These are phyloP conservation scores for Hyaloperonospora brassicae DNA, from an alignment of 352 stramenopile species.

Conservation along the genomic window DNA sequence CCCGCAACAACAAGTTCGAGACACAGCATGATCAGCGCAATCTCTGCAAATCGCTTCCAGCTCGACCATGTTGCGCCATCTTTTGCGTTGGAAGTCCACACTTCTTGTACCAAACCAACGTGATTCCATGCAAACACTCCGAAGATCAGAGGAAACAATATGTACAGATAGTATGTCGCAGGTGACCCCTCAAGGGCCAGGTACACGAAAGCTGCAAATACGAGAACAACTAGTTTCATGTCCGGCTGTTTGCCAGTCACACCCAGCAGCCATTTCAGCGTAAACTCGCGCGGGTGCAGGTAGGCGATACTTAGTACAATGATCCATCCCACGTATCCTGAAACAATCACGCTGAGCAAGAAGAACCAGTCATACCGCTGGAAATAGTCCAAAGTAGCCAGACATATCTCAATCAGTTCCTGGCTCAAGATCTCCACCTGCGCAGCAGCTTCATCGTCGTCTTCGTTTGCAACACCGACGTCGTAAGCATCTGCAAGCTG, in stretches of 20 bases:
- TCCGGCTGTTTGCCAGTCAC: conserved; percentile 21
- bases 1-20: conserved; percentile 65
- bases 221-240: conserved; percentile 15
- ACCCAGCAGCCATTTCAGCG: conserved; percentile 25
- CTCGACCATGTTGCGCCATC: no score
- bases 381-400: conserved; percentile 60
- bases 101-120: conserved; percentile 18
- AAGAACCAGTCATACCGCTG: conserved; percentile 83
- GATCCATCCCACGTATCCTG: conserved; percentile 77
- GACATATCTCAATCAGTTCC: conserved; percentile 40
- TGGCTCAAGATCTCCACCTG: conserved; percentile 31
- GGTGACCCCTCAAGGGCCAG: conserved; percentile 56
- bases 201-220: conserved; percentile 38
- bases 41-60: no score
- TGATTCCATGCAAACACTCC: conserved; percentile 52
- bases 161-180: conserved; percentile 73
- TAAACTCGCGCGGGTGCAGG: conserved; percentile 34
- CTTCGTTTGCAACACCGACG: conserved; percentile 5
- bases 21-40: conserved; percentile 34
- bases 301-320: conserved; percentile 48
- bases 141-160: conserved; percentile 60
- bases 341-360: conserved; percentile 61
- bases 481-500: conserved; percentile 26
- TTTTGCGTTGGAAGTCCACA: no score
- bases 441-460: conserved; percentile 9